A percentile compares a stretch with the other conserved stretches of the same genome.
These are phyloP conservation scores for Penicillium hesseltinei DNA, from an alignment of 2,329 filamentous ascomycete genomes.

Conservation along the genomic window DNA sequence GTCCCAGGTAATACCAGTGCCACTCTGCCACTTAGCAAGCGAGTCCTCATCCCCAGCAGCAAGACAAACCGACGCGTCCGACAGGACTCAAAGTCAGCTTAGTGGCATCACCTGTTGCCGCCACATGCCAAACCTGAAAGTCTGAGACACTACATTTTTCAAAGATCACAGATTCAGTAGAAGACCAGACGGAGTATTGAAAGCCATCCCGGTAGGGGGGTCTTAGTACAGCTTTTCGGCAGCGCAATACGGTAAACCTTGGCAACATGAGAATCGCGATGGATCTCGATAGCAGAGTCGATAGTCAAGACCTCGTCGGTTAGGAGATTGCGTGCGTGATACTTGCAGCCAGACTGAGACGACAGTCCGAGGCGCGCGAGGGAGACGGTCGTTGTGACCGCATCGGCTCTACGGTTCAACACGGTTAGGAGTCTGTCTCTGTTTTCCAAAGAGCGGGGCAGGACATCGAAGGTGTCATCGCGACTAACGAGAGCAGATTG, in stretches of 20 bases:
- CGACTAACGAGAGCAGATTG: constrained; percentile 51
- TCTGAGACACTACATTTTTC: constrained; percentile 39
- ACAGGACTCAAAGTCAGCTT: constrained; percentile 42
- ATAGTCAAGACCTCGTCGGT: constrained; percentile 33
- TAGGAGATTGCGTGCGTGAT: constrained; percentile 46
- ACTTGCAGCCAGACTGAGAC: constrained; percentile 26
- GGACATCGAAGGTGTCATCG: constrained; percentile 45
- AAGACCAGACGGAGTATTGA: constrained; percentile 49
- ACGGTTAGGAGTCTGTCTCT: constrained; percentile 50
- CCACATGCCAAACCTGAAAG: constrained; percentile 44
- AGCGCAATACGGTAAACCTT: constrained; percentile 45
- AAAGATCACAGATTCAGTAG: constrained; percentile 31
- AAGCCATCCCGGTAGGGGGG: constrained; percentile 50
- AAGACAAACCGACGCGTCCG: constrained; percentile 36
- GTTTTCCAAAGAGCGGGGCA: constrained; percentile 49
- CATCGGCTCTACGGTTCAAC: constrained; percentile 43
- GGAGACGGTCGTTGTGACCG: constrained; percentile 32
- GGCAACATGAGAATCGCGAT: constrained; percentile 42
- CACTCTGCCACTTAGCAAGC: constrained; percentile 16
- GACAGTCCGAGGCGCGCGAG: constrained; percentile 41
- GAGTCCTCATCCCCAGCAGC: constrained; percentile 15
- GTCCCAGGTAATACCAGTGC: constrained; percentile 41
- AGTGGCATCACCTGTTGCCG: constrained; percentile 26
- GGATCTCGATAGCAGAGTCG: constrained; percentile 25
- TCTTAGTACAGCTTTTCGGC: constrained; percentile 23